Percentiles rank a stretch among this genome's conserved stretches.
phyloP scores from a whole-genome alignment of 768 basidiomycete genomes.

The Gloeopeniophorella convolvens region DNA sequence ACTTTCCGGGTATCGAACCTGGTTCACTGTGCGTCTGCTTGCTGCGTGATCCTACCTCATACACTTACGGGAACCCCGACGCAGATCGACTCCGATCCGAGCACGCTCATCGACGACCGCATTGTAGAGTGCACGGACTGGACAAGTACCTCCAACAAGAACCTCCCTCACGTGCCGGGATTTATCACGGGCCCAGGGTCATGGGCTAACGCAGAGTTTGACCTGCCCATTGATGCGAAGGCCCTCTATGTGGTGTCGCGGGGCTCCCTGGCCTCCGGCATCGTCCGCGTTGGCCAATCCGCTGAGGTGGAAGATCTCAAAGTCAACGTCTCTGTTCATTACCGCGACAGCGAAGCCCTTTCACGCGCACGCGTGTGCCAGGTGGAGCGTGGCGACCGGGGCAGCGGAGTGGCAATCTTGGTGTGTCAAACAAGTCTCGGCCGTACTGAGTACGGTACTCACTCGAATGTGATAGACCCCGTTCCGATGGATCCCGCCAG shows the following conservation, averaged over 20 bases:
- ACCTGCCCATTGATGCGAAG: slow-evolving; percentile 2
- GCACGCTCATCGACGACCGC: background rate
- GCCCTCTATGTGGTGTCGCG: background rate
- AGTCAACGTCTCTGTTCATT: background rate
- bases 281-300: slow-evolving; percentile 2
- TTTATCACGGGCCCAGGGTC: background rate
- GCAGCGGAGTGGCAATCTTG: slow-evolving; percentile 1
- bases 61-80: too few relatives aligned
- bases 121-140: background rate
- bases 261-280: slow-evolving; percentile 8
- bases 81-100: background rate
- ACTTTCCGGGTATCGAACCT: slow-evolving; percentile 1
- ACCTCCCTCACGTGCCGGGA: background rate
- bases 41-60: too few relatives aligned
- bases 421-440: background rate
- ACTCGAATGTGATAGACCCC: too few relatives aligned
- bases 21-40: background rate
- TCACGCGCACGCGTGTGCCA: background rate
- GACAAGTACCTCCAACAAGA: background rate
- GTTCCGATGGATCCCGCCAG: background rate
- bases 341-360: background rate
- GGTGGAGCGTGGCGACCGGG: background rate
- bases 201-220: slow-evolving; percentile 1
- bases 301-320: slow-evolving; percentile 1
- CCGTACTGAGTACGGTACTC: too few relatives aligned